Percentiles rank a stretch among this genome's conserved stretches.
phyloP scores from a whole-genome alignment of 306 rosid genomes.

The Heteromeles arbutifolia region DNA sequence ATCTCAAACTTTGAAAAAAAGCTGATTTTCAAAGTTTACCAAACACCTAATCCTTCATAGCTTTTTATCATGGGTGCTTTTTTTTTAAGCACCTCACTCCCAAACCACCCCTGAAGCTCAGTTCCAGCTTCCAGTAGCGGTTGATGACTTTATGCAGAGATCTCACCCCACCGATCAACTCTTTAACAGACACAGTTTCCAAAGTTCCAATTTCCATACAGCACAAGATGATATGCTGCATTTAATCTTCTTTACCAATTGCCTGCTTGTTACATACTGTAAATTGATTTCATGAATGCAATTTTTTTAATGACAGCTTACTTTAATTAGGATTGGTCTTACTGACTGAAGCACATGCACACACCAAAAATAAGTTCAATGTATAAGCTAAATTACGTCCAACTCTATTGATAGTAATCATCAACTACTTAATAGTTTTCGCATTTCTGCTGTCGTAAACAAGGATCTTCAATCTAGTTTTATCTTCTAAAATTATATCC shows the following conservation, averaged over 20 bases:
- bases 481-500: neutral
- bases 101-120: no score
- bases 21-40: no score
- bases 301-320: neutral
- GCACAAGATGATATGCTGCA: conserved; percentile 70
- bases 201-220: conserved; percentile 66
- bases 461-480: neutral
- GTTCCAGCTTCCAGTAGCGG: conserved; percentile 85
- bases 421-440: neutral
- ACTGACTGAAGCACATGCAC: neutral
- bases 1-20: no score
- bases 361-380: neutral
- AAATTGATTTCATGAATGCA: neutral
- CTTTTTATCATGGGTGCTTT: no score
- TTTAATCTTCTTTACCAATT: conserved; percentile 5
- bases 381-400: neutral
- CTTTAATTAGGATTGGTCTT: neutral
- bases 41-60: no score
- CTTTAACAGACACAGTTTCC: conserved; percentile 62
- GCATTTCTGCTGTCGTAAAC: neutral
- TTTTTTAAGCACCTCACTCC: no score
- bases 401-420: neutral
- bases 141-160: conserved; percentile 97
- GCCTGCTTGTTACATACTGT: neutral
- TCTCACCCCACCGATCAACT: conserved; percentile 68